Conservation (phyloP, 2,329 filamentous ascomycete genomes). For the Trichoderma gracile region DNA sequence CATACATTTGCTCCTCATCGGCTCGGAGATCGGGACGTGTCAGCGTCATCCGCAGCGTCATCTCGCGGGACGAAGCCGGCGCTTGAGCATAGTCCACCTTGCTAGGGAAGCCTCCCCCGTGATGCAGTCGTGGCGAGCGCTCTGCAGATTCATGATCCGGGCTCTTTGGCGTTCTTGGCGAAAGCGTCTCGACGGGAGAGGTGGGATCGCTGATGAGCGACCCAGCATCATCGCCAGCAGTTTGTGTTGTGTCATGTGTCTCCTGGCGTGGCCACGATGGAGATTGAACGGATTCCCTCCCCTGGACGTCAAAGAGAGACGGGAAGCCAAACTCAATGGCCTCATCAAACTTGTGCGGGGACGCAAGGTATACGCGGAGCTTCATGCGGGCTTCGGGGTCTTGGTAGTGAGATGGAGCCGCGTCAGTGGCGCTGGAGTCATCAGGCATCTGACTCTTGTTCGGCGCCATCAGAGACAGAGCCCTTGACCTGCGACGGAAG, state of each 20-base stretch:
- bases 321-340: conserved; percentile 93
- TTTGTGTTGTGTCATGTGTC: conserved; percentile 51
- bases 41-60: conserved; percentile 95
- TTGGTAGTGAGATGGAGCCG: conserved; percentile 78
- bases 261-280: conserved; percentile 33
- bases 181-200: conserved; percentile 60
- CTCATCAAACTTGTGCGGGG: conserved; percentile 93
- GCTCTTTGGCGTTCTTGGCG: conserved; percentile 57
- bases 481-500: conserved; percentile 54
- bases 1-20: conserved; percentile 70
- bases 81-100: conserved; percentile 51
- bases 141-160: conserved; percentile 43
- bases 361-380: conserved; percentile 80
- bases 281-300: conserved; percentile 35
- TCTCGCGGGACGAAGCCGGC: conserved; percentile 68
- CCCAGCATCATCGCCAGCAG: conserved; percentile 55
- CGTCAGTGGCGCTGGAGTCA: conserved; percentile 54
- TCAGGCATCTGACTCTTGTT: conserved; percentile 41
- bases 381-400: conserved; percentile 87
- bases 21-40: conserved; percentile 84
- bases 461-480: conserved; percentile 55
- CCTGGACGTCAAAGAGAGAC: conserved; percentile 51
- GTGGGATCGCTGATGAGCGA: conserved; percentile 57
- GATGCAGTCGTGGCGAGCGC: conserved; percentile 33
- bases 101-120: conserved; percentile 35